These are phyloP conservation scores for Saccharomycopsis sp. DNA, from an alignment of 805 yeast species.

Conservation along the genomic window DNA sequence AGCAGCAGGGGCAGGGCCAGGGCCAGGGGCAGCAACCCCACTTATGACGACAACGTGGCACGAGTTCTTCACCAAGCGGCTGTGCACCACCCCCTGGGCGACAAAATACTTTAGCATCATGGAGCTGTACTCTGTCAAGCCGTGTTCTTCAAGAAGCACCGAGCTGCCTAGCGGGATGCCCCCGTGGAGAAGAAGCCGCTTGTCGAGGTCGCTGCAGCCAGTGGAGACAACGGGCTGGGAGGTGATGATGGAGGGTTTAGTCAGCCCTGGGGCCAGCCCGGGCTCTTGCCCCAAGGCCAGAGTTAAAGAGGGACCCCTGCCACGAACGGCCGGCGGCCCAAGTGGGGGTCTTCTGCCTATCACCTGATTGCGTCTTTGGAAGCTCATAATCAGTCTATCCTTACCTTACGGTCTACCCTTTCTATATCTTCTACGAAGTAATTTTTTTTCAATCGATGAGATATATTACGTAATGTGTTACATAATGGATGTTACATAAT, in stretches of 20 bases:
- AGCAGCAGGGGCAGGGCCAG: too few relatives aligned
- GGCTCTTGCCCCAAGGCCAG: not conserved
- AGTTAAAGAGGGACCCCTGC: not conserved
- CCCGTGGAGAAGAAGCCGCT: constrained; percentile 54
- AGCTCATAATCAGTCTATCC: too few relatives aligned
- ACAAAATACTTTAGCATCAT: constrained; percentile 61
- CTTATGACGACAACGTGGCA: constrained; percentile 16
- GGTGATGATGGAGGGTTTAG: constrained; percentile 68
- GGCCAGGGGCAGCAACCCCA: constrained; percentile 7
- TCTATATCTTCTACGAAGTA: too few relatives aligned
- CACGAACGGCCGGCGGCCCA: not conserved
- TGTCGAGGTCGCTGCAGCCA: constrained; percentile 71
- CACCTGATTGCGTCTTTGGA: constrained; percentile 15
- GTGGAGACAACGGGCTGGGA: constrained; percentile 74
- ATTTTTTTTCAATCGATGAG: too few relatives aligned
- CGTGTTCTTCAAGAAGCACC: constrained; percentile 68
- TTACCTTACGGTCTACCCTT: too few relatives aligned
- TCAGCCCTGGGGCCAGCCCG: constrained; percentile 20
- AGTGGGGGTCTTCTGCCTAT: not conserved
- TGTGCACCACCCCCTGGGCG: constrained; percentile 68
- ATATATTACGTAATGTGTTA: too few relatives aligned
- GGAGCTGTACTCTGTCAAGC: constrained; percentile 80
- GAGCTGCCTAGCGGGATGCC: constrained; percentile 79
- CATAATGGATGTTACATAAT: too few relatives aligned
- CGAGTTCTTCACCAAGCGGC: constrained; percentile 29